Evolutionary conservation across 306 rosid genomes (phyloP).

Genomic region (Calophaca sinica): DNA sequence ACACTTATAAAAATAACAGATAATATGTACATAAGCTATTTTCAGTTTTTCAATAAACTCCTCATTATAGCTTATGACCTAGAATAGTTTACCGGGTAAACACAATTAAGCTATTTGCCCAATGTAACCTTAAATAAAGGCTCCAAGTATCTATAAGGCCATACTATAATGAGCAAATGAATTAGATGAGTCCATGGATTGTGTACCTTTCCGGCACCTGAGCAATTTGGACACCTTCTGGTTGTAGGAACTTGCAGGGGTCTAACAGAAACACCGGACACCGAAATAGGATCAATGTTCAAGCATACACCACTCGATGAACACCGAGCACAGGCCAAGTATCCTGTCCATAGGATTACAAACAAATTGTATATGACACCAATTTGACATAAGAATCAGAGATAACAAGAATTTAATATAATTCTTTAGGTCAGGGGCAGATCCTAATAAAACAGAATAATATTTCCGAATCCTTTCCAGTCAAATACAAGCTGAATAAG

Average conservation of each 20-base stretch:
- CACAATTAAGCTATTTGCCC: constrained; percentile 4
- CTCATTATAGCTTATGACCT: too few species aligned
- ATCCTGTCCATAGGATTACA: constrained; percentile 61
- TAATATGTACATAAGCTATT: too few species aligned
- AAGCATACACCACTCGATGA: constrained; percentile 85
- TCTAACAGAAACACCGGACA: constrained; percentile 52
- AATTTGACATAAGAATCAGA: constrained; percentile 24
- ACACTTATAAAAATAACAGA: too few species aligned
- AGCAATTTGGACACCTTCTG: constrained; percentile 63
- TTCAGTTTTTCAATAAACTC: too few species aligned
- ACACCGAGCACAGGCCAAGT: constrained; percentile 95
- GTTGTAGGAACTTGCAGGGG: constrained; percentile 71
- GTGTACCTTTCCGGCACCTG: constrained; percentile 93
- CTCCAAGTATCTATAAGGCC: too few species aligned
- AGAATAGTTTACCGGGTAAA: background rate
- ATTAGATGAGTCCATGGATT: constrained; percentile 5
- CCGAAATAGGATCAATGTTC: constrained; percentile 67
- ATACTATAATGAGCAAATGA: background rate
- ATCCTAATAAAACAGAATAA: constrained; percentile 13
- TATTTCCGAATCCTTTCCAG: constrained; percentile 18
- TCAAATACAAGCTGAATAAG: constrained; percentile 14
- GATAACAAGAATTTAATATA: constrained; percentile 19
- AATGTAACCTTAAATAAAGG: too few species aligned
- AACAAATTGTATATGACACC: constrained; percentile 17
- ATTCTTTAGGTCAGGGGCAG: background rate